Conservation (phyloP, 2,329 filamentous ascomycete species). For the Dactylellina parvicollis region DNA sequence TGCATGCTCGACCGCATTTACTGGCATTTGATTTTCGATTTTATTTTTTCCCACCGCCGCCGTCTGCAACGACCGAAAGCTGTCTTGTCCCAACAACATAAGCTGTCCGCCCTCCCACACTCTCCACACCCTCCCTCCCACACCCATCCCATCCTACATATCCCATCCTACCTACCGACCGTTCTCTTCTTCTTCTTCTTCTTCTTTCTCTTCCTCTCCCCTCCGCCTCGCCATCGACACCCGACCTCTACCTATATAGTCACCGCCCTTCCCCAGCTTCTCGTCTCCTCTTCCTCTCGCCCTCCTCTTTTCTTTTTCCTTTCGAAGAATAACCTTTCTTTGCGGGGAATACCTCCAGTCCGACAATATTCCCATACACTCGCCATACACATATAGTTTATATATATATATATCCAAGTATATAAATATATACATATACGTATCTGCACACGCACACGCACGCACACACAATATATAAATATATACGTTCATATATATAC, state of each 20-base stretch:
- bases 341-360: background rate
- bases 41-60: background rate
- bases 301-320: conserved; percentile 31
- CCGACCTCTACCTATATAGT: conserved; percentile 10
- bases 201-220: background rate
- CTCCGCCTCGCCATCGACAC: background rate
- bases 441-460: no score
- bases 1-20: background rate
- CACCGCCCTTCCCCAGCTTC: conserved; percentile 19
- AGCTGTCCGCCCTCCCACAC: conserved; percentile 2
- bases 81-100: no score
- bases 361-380: background rate
- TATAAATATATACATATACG: background rate
- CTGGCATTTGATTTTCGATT: conserved; percentile 8
- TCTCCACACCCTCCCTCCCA: conserved; percentile 2
- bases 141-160: background rate
- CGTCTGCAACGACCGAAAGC: no score
- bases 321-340: conserved; percentile 4
- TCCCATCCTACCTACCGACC: background rate
- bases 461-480: background rate
- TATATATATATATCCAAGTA: background rate
- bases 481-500: background rate
- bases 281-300: conserved; percentile 5
- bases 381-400: background rate
- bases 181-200: conserved; percentile 7